These are phyloP conservation scores for Sporopachydermia cereana DNA, from an alignment of 1,139 yeast species.

Conservation along the genomic window DNA sequence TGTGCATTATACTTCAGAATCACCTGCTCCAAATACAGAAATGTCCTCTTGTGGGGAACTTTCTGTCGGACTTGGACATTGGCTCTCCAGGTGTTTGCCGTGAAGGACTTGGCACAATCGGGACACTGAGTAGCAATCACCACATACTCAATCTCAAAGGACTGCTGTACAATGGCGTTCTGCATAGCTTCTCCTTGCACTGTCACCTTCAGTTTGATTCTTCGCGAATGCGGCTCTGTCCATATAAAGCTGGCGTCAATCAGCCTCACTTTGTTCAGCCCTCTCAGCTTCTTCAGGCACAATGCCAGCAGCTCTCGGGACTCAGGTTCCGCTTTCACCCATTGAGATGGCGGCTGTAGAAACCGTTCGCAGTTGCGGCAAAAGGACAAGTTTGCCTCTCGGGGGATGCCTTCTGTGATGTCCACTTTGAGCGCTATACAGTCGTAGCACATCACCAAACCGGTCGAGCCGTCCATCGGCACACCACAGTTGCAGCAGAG, in stretches of 20 bases:
- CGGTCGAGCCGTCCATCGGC: constrained; percentile 92
- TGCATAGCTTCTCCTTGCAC: constrained; percentile 96
- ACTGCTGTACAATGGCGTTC: constrained; percentile 87
- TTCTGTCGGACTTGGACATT: constrained; percentile 95
- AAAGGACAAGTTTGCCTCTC: constrained; percentile 86
- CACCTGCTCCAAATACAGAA: constrained; percentile 86
- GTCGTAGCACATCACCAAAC: constrained; percentile 94
- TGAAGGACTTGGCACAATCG: constrained; percentile 94
- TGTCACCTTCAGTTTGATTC: constrained; percentile 80
- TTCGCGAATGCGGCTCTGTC: constrained; percentile 98
- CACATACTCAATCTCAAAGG: constrained; percentile 88
- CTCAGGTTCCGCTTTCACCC: constrained; percentile 87
- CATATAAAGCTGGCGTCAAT: constrained; percentile 93
- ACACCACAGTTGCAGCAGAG: constrained; percentile 98
- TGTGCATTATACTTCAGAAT: constrained; percentile 92
- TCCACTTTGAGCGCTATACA: constrained; percentile 92
- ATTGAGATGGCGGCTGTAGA: constrained; percentile 87
- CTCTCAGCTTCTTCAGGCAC: constrained; percentile 79
- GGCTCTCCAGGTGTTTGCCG: constrained; percentile 97
- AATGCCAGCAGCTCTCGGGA: constrained; percentile 86
- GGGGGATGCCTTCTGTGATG: constrained; percentile 89
- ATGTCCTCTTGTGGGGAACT: constrained; percentile 93
- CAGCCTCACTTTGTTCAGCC: constrained; percentile 76
- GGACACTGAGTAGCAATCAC: constrained; percentile 97
- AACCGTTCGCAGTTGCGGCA: constrained; percentile 97